Evolutionary conservation across 768 basidiomycete genomes (phyloP), one percentile per base, ranked within the genome.

Genomic region (Xerocomellus amylosporus): DNA sequence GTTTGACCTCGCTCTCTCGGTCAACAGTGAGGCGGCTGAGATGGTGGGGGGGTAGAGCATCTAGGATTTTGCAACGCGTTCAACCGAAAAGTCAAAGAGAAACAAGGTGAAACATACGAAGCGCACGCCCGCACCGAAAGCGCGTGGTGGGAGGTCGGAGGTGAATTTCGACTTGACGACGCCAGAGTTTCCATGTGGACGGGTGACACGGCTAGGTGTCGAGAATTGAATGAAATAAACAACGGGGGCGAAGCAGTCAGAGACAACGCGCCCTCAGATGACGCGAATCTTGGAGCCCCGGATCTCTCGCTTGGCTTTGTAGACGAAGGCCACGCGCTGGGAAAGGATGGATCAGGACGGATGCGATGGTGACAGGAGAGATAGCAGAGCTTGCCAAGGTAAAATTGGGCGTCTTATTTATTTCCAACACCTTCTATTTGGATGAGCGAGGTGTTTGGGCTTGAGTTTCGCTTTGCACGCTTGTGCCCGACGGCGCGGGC

Each of bases 401-500:
- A 99, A 77, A 94, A 95, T 73, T 93, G 88, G 38, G 95, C 92
- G 70, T 96, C 94, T 78, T 96, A 84, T 77, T 94, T 91, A 67
- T 77, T 87, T 60, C 85, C 84, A 53, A 98, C 94, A 69, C 96
- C 96, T 79, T 99, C 97, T 71, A 99, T 92, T 77, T 96, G 93
- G 68, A 99, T 76, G 66, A 99, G 87, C 51, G 93, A 92, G 58
- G 94, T 97, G 82, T 96, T 96, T 70, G 93, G 94, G 70, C 88
- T 83, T 54, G 89, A 82, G 83, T 98, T 98, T 71, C 93, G 88
- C 80, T 98, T 98, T 58, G 91, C 94, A 61, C 97, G 92, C 80
- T 98, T 98, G 90, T 96, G 92, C 62, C 95, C 93, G 67, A 98
- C 81, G 71, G 98, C 86, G 68, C 97, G 93, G 74, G 92, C 97